Conservation (phyloP, 306 rosid genomes). For the Prunus davidiana region DNA sequence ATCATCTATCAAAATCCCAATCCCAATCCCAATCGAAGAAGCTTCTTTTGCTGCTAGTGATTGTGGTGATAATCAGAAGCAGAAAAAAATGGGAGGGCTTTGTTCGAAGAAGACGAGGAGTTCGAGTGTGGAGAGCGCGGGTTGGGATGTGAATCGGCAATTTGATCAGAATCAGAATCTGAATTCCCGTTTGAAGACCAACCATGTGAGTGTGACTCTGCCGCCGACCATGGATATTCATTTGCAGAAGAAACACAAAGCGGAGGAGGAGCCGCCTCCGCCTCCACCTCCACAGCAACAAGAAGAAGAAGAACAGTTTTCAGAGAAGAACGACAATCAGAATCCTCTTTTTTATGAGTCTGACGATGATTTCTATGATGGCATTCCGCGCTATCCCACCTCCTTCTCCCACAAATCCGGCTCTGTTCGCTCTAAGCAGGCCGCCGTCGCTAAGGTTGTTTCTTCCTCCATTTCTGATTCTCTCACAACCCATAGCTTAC, state of each 20-base stretch:
- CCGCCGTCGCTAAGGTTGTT: conserved; percentile 53
- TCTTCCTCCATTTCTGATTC: not conserved
- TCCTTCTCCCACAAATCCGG: conserved; percentile 54
- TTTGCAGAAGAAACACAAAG: conserved; percentile 14
- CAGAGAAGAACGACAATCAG: not conserved
- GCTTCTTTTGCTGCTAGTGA: not conserved
- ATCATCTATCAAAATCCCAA: not conserved
- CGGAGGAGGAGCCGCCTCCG: not conserved
- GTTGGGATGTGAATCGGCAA: conserved; percentile 29
- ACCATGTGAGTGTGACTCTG: conserved; percentile 4
- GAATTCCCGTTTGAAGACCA: not conserved
- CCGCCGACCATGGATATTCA: conserved; percentile 16
- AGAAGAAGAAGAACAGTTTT: not conserved
- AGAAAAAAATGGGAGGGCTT: conserved; percentile 57
- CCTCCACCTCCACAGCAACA: not conserved
- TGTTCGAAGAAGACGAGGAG: conserved; percentile 45
- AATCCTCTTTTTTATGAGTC: conserved; percentile 1
- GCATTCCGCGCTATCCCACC: conserved; percentile 57
- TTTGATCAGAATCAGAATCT: conserved; percentile 18
- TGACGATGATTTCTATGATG: conserved; percentile 65
- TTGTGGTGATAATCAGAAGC: not conserved
- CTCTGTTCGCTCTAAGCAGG: conserved; percentile 49
- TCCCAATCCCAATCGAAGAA: not conserved
- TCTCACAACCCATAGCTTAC: not conserved
- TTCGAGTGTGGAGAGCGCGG: conserved; percentile 31